Conservation (phyloP, 2,329 filamentous ascomycete genomes). For the Graphilbum fragrans region DNA sequence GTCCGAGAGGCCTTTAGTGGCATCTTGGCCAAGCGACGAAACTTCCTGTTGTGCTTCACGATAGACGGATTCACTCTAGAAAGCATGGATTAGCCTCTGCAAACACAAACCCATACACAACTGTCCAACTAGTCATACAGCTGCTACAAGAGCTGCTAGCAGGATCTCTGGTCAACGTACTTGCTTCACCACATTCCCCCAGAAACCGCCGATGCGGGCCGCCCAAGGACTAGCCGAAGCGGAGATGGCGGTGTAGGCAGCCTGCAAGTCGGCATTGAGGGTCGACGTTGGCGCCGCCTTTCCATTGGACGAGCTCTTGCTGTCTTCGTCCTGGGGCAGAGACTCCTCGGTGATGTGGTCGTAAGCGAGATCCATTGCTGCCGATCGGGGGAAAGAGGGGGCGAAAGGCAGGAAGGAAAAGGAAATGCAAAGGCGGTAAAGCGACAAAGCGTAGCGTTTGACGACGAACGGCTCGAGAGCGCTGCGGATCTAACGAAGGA, state of each 20-base stretch:
- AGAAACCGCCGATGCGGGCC: slow-evolving; percentile 72
- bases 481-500: not conserved
- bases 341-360: slow-evolving; percentile 88
- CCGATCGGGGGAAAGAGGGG: not conserved
- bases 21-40: slow-evolving; percentile 65
- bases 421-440: not conserved
- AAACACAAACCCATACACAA: not conserved
- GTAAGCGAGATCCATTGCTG: slow-evolving; percentile 84
- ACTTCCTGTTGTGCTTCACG: slow-evolving; percentile 81
- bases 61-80: slow-evolving; percentile 66
- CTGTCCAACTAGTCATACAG: not conserved
- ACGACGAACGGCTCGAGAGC: no score
- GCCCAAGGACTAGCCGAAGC: slow-evolving; percentile 70
- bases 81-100: slow-evolving; percentile 6
- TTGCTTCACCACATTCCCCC: slow-evolving; percentile 89
- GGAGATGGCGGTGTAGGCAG: slow-evolving; percentile 89
- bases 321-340: slow-evolving; percentile 46
- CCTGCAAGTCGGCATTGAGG: slow-evolving; percentile 81
- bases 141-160: not conserved
- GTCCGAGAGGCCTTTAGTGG: slow-evolving; percentile 65
- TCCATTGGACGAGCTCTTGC: slow-evolving; percentile 26
- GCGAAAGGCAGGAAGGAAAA: not conserved
- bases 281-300: slow-evolving; percentile 34
- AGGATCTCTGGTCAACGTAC: slow-evolving; percentile 33
- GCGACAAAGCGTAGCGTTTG: slow-evolving; percentile 4